Conservation (phyloP, 2,329 filamentous ascomycete species). For the Xylaria sp. region DNA sequence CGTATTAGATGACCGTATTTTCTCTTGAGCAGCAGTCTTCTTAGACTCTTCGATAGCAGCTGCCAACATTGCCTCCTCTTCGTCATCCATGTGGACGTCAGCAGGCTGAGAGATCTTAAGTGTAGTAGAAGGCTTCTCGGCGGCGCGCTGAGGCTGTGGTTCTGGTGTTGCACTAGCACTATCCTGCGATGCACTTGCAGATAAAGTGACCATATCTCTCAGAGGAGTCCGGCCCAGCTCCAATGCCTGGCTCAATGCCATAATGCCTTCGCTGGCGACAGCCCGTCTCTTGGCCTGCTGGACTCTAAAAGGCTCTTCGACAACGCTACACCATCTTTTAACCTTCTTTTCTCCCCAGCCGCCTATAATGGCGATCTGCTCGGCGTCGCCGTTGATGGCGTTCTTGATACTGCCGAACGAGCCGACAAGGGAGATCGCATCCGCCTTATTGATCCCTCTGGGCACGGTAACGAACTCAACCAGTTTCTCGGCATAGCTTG, state of each 20-base stretch:
- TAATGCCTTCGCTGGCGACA: slow-evolving; percentile 44
- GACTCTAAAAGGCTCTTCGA: slow-evolving; percentile 86
- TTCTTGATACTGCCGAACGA: slow-evolving; percentile 91
- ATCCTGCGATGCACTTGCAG: slow-evolving; percentile 43
- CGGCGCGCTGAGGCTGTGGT: slow-evolving; percentile 27
- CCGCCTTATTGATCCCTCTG: slow-evolving; percentile 91
- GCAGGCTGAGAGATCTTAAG: slow-evolving; percentile 33
- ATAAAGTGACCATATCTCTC: slow-evolving; percentile 53
- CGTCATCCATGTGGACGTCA: slow-evolving; percentile 57
- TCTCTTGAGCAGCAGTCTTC: slow-evolving; percentile 52
- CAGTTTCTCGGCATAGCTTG: slow-evolving; percentile 85
- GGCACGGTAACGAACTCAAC: slow-evolving; percentile 94
- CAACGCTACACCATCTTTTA: slow-evolving; percentile 81
- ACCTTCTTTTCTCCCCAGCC: slow-evolving; percentile 98
- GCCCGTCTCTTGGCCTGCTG: slow-evolving; percentile 69
- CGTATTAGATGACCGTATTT: slow-evolving; percentile 34
- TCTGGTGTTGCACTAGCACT: slow-evolving; percentile 43
- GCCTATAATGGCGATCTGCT: slow-evolving; percentile 84
- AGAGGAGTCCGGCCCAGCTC: slow-evolving; percentile 55
- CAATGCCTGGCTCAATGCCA: slow-evolving; percentile 53
- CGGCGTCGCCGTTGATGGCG: slow-evolving; percentile 86
- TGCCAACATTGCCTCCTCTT: slow-evolving; percentile 62
- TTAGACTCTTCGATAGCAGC: slow-evolving; percentile 61
- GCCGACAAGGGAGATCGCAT: slow-evolving; percentile 88
- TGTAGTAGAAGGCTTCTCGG: slow-evolving; percentile 14